Evolutionary conservation across 2,329 filamentous ascomycete species (phyloP).

Genomic region (Lasiodiplodia theobromae): DNA sequence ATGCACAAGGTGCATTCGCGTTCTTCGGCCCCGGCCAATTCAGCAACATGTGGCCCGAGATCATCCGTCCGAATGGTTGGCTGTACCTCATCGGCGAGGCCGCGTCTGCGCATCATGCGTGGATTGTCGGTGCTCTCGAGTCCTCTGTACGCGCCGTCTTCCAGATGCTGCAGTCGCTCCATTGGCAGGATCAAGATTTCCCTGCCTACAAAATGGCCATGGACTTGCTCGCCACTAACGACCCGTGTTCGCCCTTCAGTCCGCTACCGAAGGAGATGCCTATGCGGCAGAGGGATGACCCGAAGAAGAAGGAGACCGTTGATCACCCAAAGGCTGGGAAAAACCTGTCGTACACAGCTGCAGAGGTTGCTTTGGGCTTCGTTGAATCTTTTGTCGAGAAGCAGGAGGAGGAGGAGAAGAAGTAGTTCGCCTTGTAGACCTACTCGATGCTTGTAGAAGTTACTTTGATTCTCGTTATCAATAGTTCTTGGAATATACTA

Average conservation of each 20-base stretch:
- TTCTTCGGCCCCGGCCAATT: conserved; percentile 53
- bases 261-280: not conserved
- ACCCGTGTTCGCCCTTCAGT: not conserved
- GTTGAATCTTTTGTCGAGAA: too few species aligned
- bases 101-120: conserved; percentile 33
- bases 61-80: conserved; percentile 15
- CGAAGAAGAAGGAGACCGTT: too few species aligned
- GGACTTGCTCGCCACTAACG: not conserved
- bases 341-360: too few species aligned
- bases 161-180: conserved; percentile 26
- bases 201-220: not conserved
- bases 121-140: conserved; percentile 34
- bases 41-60: conserved; percentile 30
- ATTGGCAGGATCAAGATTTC: not conserved
- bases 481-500: too few species aligned
- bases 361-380: too few species aligned
- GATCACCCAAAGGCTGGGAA: too few species aligned
- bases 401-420: too few species aligned
- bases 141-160: conserved; percentile 30
- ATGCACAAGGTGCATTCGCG: conserved; percentile 49
- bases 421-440: too few species aligned
- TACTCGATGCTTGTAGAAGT: too few species aligned
- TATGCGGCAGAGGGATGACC: not conserved
- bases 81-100: conserved; percentile 34
- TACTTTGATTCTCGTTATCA: too few species aligned